Base-by-base conservation (phyloP, 2,329 filamentous ascomycete genomes). In the Aspergillus sp. region DNA sequence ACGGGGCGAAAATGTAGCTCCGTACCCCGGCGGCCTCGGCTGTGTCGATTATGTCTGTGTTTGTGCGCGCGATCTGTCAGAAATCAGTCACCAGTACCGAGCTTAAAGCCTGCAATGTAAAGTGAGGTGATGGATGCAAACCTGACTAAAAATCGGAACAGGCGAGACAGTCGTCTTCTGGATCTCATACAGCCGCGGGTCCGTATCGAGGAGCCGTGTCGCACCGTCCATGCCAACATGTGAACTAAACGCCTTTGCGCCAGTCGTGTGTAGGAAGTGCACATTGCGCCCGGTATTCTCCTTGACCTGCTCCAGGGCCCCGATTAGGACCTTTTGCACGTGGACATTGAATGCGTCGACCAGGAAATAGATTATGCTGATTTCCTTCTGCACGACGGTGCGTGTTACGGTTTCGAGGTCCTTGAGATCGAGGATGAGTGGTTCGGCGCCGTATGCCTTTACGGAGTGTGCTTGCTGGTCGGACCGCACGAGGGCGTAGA, bases 1-100 rank as follows among this genome's bases (percentile, higher is more conserved):
- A 84, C 1, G 82, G 82, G 0, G 69, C 70, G 64, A 84, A 84
- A n/a, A 84, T 76, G 61, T 84, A 84, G 56, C 74, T 78, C 31
- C 70, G 71, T 3, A 84, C 79, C 0, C 78, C 79, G 14, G 73
- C 58, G 11, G 62, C 63, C 23, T 79, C 76, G 6, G 74, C 73
- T 6, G 71, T 67, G 17, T 82, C 79, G 37, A 82, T 77, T 8
- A 83, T 70, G 0, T 57, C 66, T 39, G 69, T 73, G 57, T 82
- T 83, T 74, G 72, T 27, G 82, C 77, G 2, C 2, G 14, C 4
- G 3, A 37, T 37, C 35, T 37, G 15, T 6, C 15, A 37, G 9
- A 2, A 11, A 15, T 37, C 8, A n/a, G 5, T 37, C 15, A 37
- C 5, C 6, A n/a, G 6, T n/a, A 7, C 5, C 14, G 12, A 37